Percentiles rank a stretch among this genome's conserved stretches.
Conservation (phyloP, 106 monocot species). For the Cymbidium sinense region DNA sequence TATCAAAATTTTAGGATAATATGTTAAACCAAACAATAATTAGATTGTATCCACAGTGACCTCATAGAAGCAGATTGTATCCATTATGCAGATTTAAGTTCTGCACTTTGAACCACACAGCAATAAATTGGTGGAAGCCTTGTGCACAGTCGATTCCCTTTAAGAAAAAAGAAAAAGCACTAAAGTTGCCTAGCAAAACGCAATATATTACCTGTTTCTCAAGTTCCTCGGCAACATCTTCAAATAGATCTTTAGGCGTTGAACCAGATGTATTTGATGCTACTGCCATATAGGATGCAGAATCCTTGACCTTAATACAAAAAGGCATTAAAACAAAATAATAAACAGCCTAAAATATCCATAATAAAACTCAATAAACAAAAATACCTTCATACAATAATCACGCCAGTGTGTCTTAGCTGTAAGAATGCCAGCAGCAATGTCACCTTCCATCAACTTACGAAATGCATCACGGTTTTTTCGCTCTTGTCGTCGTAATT, state of each 20-base stretch:
- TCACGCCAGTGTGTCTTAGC: conserved; percentile 97
- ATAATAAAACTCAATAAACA: not conserved
- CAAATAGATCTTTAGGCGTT: conserved; percentile 96
- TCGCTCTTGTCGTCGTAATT: conserved; percentile 66
- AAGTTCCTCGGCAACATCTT: conserved; percentile 79
- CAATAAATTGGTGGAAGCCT: not conserved
- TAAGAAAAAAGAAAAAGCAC: not conserved
- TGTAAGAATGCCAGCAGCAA: conserved; percentile 59
- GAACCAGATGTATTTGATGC: conserved; percentile 86
- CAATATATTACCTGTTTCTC: conserved; percentile 68
- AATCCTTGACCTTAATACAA: conserved; percentile 64
- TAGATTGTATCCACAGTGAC: not conserved
- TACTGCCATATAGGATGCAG: conserved; percentile 50
- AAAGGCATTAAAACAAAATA: not conserved
- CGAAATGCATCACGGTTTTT: conserved; percentile 95
- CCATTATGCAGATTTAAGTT: not conserved
- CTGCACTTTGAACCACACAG: not conserved
- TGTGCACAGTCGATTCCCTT: not conserved
- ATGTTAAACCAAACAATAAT: not conserved
- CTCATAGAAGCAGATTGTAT: not conserved
- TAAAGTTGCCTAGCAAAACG: not conserved
- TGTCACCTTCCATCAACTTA: conserved; percentile 80
- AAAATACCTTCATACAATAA: conserved; percentile 78
- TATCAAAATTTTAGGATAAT: not conserved
- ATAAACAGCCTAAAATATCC: not conserved